phyloP scores from a whole-genome alignment of 441 rosid genomes.

The Cnidoscolus chayamansa region DNA sequence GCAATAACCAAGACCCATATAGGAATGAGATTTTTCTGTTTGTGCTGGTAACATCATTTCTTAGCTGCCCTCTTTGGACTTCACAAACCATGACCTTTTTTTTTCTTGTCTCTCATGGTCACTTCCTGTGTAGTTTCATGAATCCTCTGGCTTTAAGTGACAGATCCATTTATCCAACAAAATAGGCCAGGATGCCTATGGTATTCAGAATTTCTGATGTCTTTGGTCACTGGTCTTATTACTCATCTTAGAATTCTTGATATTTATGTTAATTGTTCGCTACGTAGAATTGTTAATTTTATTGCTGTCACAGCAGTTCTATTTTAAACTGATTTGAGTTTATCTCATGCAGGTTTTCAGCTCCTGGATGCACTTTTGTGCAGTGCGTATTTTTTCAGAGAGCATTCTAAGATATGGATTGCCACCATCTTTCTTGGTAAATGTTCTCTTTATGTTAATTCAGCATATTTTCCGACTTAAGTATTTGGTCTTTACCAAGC shows the following conservation, averaged over 20 bases:
- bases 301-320: neutral
- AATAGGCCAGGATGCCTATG: neutral
- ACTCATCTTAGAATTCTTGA: neutral
- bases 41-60: neutral
- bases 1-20: neutral
- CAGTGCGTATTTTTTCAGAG: slow-evolving; percentile 86
- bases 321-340: slow-evolving; percentile 14
- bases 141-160: neutral
- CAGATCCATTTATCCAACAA: neutral
- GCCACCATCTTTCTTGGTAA: slow-evolving; percentile 96
- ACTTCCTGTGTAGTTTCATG: neutral
- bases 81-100: neutral
- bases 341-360: slow-evolving; percentile 73
- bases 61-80: neutral
- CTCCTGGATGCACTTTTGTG: slow-evolving; percentile 99
- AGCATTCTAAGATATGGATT: slow-evolving; percentile 97
- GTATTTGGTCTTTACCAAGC: slow-evolving; percentile 17
- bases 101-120: too few relatives aligned
- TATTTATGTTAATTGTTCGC: neutral
- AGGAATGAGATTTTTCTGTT: neutral
- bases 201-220: neutral
- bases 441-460: slow-evolving; percentile 8
- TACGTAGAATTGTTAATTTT: neutral
- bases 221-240: neutral
- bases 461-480: neutral